Evolutionary conservation across 2,329 filamentous ascomycete species (phyloP).

Genomic region (Elsinoe batatas): DNA sequence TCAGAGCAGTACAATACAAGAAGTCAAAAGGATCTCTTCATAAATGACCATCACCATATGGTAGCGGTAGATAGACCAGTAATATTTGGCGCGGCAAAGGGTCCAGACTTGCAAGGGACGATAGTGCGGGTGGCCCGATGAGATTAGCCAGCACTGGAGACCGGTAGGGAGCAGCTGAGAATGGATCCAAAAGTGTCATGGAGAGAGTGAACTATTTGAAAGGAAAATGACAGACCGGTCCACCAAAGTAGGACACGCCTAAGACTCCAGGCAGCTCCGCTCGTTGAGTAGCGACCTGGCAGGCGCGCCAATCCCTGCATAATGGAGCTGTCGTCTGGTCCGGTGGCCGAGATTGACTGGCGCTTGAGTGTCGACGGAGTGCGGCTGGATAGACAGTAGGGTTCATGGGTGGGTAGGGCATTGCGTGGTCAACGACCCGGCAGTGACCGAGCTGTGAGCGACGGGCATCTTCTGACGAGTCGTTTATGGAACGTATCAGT

Average conservation of each 20-base stretch:
- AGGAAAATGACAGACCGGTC: constrained; percentile 2
- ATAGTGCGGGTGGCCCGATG: not conserved
- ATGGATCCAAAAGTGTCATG: not conserved
- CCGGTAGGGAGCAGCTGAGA: not conserved
- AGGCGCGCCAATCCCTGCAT: constrained; percentile 11
- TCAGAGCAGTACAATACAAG: not conserved
- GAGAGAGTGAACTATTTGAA: not conserved
- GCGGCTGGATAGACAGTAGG: constrained; percentile 1
- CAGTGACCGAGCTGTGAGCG: constrained; percentile 7
- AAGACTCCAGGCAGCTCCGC: constrained; percentile 9
- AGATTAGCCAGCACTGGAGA: not conserved
- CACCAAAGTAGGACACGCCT: constrained; percentile 1
- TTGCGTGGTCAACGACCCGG: not conserved
- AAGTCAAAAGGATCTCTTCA: not conserved
- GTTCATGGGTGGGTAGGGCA: constrained; percentile 6
- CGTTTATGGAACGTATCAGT: constrained; percentile 4
- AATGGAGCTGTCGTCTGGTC: constrained; percentile 7
- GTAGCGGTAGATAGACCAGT: not conserved
- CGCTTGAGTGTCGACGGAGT: constrained; percentile 8
- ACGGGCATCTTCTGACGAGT: constrained; percentile 5
- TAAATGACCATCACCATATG: not conserved
- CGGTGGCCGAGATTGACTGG: constrained; percentile 12
- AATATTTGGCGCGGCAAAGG: not conserved
- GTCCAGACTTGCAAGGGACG: not conserved
- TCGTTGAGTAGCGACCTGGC: constrained; percentile 10